These are phyloP conservation scores for Ormosia emarginata DNA, from an alignment of 306 rosid species.

Conservation along the genomic window DNA sequence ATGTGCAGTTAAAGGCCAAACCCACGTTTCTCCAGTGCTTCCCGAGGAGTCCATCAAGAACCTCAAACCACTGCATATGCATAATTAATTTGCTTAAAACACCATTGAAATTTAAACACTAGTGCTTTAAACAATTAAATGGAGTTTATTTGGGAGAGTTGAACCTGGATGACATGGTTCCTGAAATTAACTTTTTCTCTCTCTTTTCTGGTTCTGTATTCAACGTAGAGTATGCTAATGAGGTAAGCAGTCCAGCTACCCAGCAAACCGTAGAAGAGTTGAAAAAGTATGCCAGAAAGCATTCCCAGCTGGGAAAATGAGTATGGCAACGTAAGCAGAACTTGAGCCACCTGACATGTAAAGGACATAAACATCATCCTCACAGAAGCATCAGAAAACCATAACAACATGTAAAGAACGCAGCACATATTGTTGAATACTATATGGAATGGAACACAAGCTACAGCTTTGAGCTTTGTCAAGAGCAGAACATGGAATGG, in stretches of 20 bases:
- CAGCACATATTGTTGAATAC: background rate
- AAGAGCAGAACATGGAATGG: background rate
- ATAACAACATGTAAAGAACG: background rate
- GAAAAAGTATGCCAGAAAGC: conserved; percentile 88
- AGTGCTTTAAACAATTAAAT: background rate
- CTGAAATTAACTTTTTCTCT: conserved; percentile 93
- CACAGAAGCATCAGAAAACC: background rate
- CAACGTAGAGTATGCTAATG: conserved; percentile 85
- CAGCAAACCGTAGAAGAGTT: conserved; percentile 80
- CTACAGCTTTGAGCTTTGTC: background rate
- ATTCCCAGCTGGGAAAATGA: conserved; percentile 96
- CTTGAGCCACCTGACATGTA: conserved; percentile 84
- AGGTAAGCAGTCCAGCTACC: conserved; percentile 99
- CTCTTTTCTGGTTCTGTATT: conserved; percentile 94
- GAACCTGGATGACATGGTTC: conserved; percentile 95
- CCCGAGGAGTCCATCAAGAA: conserved; percentile 97
- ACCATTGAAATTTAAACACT: background rate
- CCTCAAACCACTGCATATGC: conserved; percentile 82
- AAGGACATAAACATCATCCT: background rate
- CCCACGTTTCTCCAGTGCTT: conserved; percentile 99
- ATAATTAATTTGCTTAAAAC: background rate
- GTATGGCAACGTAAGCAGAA: conserved; percentile 90
- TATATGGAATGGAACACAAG: background rate
- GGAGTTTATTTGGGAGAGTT: background rate
- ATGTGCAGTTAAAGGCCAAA: conserved; percentile 95